A percentile compares a stretch with the other conserved stretches of the same genome.
Evolutionary conservation across 257 asterid species (phyloP).

Genomic region (Leptodermis oblonga): DNA sequence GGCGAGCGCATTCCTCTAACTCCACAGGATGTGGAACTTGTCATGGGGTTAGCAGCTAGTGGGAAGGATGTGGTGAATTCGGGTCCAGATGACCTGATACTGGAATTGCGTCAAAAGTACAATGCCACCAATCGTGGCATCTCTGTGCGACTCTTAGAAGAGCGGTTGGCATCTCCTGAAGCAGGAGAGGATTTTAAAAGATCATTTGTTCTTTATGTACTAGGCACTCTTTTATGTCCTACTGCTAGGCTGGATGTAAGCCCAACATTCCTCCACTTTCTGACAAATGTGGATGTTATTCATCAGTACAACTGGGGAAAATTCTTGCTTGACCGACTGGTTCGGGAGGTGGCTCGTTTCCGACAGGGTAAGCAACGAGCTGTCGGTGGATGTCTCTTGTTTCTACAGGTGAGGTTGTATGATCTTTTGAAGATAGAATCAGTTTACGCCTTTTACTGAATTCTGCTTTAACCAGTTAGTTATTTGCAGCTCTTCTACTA

Average conservation of each 20-base stretch:
- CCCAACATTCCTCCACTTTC: conserved; percentile 92
- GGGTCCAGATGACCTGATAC: conserved; percentile 84
- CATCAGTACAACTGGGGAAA: conserved; percentile 99
- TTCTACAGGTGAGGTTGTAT: conserved; percentile 70
- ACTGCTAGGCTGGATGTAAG: conserved; percentile 97
- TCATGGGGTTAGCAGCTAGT: conserved; percentile 86
- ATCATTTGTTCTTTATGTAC: conserved; percentile 89
- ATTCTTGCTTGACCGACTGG: conserved; percentile 88
- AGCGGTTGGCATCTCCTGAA: conserved; percentile 79
- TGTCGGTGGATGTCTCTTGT: conserved; percentile 97
- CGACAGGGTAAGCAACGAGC: conserved; percentile 99
- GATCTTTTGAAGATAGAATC: neutral
- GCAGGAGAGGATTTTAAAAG: conserved; percentile 96
- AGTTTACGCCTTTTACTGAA: neutral
- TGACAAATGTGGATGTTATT: conserved; percentile 80
- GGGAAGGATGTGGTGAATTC: conserved; percentile 97
- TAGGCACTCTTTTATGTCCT: conserved; percentile 93
- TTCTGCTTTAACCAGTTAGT: conserved; percentile 11
- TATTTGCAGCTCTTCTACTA: conserved; percentile 83
- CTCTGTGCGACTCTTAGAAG: conserved; percentile 86
- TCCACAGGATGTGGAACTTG: conserved; percentile 91
- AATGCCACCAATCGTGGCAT: conserved; percentile 94
- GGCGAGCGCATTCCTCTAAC: conserved; percentile 91
- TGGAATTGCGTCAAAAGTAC: conserved; percentile 78
- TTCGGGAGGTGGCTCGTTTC: conserved; percentile 91